These are phyloP conservation scores for Paramecium tetraurelia DNA, from an alignment of 73 alveolate species.

Conservation along the genomic window DNA sequence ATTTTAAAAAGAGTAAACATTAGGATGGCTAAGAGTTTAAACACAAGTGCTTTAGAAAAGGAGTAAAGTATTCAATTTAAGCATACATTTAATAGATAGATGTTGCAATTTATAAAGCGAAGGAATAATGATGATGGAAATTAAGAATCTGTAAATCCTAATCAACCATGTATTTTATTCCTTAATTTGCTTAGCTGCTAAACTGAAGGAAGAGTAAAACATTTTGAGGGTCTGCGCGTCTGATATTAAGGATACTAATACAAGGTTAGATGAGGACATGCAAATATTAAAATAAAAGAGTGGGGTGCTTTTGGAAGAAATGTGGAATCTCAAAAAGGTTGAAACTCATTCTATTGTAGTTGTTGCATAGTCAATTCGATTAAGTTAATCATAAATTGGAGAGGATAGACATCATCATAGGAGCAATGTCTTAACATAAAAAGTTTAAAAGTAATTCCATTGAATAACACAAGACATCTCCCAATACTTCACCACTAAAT, in stretches of 20 bases:
- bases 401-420: slow-evolving; percentile 31
- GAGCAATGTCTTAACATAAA: slow-evolving; percentile 47
- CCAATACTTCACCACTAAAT: slow-evolving; percentile 15
- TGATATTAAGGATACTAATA: slow-evolving; percentile 38
- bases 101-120: slow-evolving; percentile 14
- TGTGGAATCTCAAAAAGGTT: slow-evolving; percentile 48
- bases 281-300: background rate
- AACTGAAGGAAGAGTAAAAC: slow-evolving; percentile 35
- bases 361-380: slow-evolving; percentile 24
- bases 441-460: background rate
- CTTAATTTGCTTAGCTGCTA: background rate
- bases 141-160: slow-evolving; percentile 38
- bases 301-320: slow-evolving; percentile 35
- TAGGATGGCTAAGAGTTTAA: slow-evolving; percentile 32
- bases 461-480: background rate
- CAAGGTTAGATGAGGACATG: slow-evolving; percentile 42
- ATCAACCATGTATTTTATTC: slow-evolving; percentile 36
- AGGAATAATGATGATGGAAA: slow-evolving; percentile 40
- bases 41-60: slow-evolving; percentile 34
- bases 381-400: slow-evolving; percentile 37
- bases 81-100: background rate
- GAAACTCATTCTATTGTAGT: background rate
- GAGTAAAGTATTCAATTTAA: background rate
- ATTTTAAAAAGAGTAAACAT: slow-evolving; percentile 52
- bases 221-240: background rate